These are phyloP conservation scores for Tricharina praecox DNA, from an alignment of 495 filamentous ascomycete species.

Conservation along the genomic window DNA sequence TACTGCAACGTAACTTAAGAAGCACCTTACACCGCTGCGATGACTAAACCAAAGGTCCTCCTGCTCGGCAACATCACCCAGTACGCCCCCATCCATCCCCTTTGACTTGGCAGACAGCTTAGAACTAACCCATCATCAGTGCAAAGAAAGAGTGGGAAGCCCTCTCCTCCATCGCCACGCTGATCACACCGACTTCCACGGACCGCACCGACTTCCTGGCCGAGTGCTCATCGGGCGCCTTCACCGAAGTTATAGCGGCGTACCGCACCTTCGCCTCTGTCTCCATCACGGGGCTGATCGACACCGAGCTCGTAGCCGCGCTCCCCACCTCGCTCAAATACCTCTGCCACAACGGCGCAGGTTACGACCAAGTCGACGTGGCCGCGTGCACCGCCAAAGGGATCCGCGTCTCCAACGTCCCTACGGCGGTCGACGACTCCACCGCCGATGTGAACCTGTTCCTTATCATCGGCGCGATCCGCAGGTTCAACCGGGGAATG, in stretches of 20 bases:
- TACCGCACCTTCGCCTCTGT: constrained; percentile 66
- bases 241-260: constrained; percentile 47
- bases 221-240: constrained; percentile 50
- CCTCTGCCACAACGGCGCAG: constrained; percentile 41
- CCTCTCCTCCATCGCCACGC: constrained; percentile 35
- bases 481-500: constrained; percentile 52
- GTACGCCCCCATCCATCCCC: constrained; percentile 26
- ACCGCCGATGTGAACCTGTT: constrained; percentile 67
- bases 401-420: constrained; percentile 65
- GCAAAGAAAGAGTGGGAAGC: constrained; percentile 34
- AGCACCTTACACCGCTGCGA: too few species aligned
- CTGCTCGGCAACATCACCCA: constrained; percentile 42
- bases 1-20: too few species aligned
- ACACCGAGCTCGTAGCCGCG: constrained; percentile 46
- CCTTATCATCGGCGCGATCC: constrained; percentile 58
- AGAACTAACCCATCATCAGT: constrained; percentile 25
- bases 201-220: constrained; percentile 52
- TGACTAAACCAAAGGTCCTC: constrained; percentile 39
- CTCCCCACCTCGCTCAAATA: constrained; percentile 40
- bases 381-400: constrained; percentile 46
- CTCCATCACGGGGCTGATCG: constrained; percentile 48
- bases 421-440: constrained; percentile 60
- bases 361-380: constrained; percentile 67
- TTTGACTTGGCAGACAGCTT: background rate
- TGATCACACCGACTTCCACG: constrained; percentile 34